Evolutionary conservation across 495 filamentous ascomycete species (phyloP), one percentile per base, ranked within the genome.

Genomic region (Aspergillus indologenus): DNA sequence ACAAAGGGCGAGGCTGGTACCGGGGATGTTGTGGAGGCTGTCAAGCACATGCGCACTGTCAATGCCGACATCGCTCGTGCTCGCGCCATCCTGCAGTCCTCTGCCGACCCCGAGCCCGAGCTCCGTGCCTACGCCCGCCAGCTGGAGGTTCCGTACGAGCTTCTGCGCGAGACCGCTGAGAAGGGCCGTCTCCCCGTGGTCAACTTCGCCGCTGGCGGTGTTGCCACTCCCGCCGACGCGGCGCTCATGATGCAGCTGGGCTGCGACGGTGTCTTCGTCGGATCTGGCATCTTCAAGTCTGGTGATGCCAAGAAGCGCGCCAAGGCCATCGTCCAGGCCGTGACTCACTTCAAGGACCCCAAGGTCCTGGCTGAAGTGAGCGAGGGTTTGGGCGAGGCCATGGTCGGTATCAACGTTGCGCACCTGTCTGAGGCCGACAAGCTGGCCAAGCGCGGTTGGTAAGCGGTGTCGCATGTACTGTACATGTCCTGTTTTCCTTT

Each of bases 211-310:
- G 94, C 94, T n/a, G 94, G 94, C 18, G 94, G 94, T 53, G 86
- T 98, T 42, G 94, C 94, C 14, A 98, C 94, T 12, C 94, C 94
- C 0, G 94, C 94, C 3, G 94, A 98, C 79, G 94, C 94, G 15
- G 94, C 94, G 29, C 80, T 98, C 43, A 98, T 98, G 94, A 98
- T 98, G 94, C 92, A 97, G 77, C 76, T 98, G 55, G 94, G 94
- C 58, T 98, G 94, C 69, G 94, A 98, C 69, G 94, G 94, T 56
- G 94, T 98, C 29, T 98, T 98, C 68, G 94, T 98, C 47, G 94
- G 94, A 29, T 90, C 85, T 47, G 94, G 94, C 43, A 98, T 98
- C 73, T 98, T 98, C 81, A 98, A 98, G 85, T 87, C 82, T 12
- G 95, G 92, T 14, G 86, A 98, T 75, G 88, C 94, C 21, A 81